These are phyloP conservation scores for Eutypella sp. DNA, from an alignment of 2,329 filamentous ascomycete genomes.

Conservation along the genomic window DNA sequence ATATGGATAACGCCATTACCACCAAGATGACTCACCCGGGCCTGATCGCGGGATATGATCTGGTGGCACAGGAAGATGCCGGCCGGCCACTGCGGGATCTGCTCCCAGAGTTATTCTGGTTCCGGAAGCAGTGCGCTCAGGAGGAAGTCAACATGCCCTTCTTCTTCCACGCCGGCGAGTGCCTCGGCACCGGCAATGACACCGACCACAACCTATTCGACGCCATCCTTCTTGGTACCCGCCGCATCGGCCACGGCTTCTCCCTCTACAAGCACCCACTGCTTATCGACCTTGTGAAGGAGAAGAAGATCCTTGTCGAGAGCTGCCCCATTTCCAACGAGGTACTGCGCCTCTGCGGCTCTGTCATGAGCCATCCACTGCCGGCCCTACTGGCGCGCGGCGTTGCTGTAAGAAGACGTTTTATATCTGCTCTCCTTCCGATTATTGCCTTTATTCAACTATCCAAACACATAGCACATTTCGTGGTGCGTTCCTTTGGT, in stretches of 20 bases:
- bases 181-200: constrained; percentile 69
- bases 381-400: constrained; percentile 81
- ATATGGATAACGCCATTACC: constrained; percentile 83
- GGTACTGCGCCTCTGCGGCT: constrained; percentile 71
- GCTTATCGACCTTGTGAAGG: constrained; percentile 81
- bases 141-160: constrained; percentile 81
- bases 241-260: constrained; percentile 86
- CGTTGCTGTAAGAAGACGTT: constrained; percentile 54
- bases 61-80: constrained; percentile 81
- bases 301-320: constrained; percentile 83
- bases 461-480: no score
- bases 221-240: constrained; percentile 77
- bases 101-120: constrained; percentile 86
- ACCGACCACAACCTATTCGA: constrained; percentile 84
- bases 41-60: constrained; percentile 79
- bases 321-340: constrained; percentile 91
- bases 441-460: no score
- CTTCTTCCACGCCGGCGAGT: constrained; percentile 94
- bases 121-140: constrained; percentile 76
- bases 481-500: no score
- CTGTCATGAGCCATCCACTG: constrained; percentile 72
- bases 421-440: no score
- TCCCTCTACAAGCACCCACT: constrained; percentile 88
- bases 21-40: constrained; percentile 76
- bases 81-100: constrained; percentile 73